A percentile compares a stretch with the other conserved stretches of the same genome.
Evolutionary conservation across 495 filamentous ascomycete species (phyloP).

Genomic region (Polyplosphaeria fusca): DNA sequence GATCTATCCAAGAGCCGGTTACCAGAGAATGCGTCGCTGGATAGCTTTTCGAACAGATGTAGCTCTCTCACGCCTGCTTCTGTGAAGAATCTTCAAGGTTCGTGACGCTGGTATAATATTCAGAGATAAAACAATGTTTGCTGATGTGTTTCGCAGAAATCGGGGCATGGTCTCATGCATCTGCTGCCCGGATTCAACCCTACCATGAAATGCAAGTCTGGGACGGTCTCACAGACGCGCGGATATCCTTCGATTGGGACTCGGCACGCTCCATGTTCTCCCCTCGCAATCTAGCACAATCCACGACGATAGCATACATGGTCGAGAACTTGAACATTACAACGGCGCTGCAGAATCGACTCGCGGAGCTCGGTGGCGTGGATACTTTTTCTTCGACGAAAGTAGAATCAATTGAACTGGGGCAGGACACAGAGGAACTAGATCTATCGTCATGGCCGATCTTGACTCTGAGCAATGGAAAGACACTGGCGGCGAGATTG

Average conservation of each 20-base stretch:
- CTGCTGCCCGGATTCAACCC: conserved; percentile 66
- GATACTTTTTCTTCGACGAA: conserved; percentile 69
- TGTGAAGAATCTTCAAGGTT: conserved; percentile 46
- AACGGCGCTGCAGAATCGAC: conserved; percentile 64
- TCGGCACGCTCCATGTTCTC: conserved; percentile 38
- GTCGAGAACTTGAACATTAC: conserved; percentile 89
- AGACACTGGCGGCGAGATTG: conserved; percentile 71
- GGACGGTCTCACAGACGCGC: conserved; percentile 85
- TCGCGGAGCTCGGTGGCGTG: conserved; percentile 65
- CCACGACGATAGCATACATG: conserved; percentile 83
- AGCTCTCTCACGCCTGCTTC: conserved; percentile 90
- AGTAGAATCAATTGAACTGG: conserved; percentile 74
- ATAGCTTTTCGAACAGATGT: conserved; percentile 85
- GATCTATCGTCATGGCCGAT: conserved; percentile 86
- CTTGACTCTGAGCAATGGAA: conserved; percentile 59
- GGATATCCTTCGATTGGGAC: conserved; percentile 82
- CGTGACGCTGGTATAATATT: conserved; percentile 27
- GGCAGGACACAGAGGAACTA: conserved; percentile 62
- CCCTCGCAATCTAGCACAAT: conserved; percentile 22
- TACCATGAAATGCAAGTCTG: conserved; percentile 96
- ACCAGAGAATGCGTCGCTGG: conserved; percentile 58
- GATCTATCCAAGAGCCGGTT: conserved; percentile 64
- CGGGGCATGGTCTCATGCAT: conserved; percentile 81
- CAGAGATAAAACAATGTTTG: conserved; percentile 59
- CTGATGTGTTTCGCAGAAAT: conserved; percentile 45